Conservation (phyloP, 345 rosid species). For the Citrus mangshanensis region DNA sequence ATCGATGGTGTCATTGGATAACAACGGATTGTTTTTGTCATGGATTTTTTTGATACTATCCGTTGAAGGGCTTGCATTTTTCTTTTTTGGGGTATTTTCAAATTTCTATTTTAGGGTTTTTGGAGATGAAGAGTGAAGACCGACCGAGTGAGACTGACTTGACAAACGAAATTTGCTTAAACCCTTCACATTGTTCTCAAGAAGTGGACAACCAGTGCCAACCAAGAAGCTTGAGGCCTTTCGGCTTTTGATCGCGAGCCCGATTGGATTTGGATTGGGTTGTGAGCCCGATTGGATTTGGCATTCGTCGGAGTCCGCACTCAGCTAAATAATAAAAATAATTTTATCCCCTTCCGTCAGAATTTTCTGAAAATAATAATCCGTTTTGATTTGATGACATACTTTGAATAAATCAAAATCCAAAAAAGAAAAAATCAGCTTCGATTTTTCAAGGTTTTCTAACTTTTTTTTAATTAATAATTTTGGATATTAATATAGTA, state of each 20-base stretch:
- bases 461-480: too few relatives aligned
- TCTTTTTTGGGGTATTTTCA: not conserved
- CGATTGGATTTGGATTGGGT: not conserved
- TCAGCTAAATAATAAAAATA: too few relatives aligned
- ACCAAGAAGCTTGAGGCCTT: too few relatives aligned
- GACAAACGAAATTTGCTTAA: not conserved
- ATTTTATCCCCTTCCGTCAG: not conserved
- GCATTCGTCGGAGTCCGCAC: not conserved
- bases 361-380: too few relatives aligned
- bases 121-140: not conserved
- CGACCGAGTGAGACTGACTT: too few relatives aligned
- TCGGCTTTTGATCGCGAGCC: not conserved
- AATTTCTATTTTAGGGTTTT: not conserved
- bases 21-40: not conserved
- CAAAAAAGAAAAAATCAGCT: not conserved
- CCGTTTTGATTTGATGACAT: not conserved
- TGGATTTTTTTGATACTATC: not conserved
- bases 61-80: conserved; percentile 39
- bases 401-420: not conserved
- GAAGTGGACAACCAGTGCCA: too few relatives aligned
- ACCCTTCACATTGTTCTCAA: not conserved
- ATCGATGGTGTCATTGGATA: conserved; percentile 10
- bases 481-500: too few relatives aligned
- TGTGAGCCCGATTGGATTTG: not conserved
- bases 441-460: too few relatives aligned